Base-by-base conservation (phyloP, 2,329 filamentous ascomycete genomes). In the Canariomyces notabilis region DNA sequence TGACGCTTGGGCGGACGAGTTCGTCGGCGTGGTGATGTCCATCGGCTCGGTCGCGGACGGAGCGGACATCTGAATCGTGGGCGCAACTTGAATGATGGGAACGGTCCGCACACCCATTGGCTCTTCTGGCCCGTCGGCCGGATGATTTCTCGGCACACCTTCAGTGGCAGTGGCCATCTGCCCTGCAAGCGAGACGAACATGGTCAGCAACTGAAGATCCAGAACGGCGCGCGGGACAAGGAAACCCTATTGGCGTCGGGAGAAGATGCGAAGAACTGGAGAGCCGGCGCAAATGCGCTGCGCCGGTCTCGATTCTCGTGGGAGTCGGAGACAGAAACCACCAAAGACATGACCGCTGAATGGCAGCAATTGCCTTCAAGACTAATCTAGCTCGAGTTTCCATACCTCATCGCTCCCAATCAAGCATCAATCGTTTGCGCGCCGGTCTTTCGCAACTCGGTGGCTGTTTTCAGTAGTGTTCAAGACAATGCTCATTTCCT, bases 21-120 rank as follows among this genome's bases (percentile, higher is more conserved):
- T 70, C 51, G 71, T 69, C 42, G 76, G 75, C 31, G 75, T 76
- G 29, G 76, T 76, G 53, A 80, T 72, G 51, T 82, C 79, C 78
- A 82, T 83, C 49, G 77, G 76, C 47, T 79, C 76, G 55, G 73
- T 76, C 22, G 75, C 74, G 39, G 74, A 74, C 16, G 77, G 74
- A 44, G 76, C 72, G 53, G 79, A 79, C 67, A 76, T 79, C 62
- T 77, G 75, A 60, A 79, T 75, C 49, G 71, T 75, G 31, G 78
- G 74, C 46, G 72, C 72, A 50, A n/a, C n/a, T n/a, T n/a, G n/a
- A n/a, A 75, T 68, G 54, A 81, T 78, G 43, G 79, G 77, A 38
- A 83, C 67, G 37, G 79, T 77, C 61, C 75, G 74, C 56, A 70
- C 65, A 59, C 71, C 69, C 66, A 73, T 72, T 62, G 66, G 66